These are phyloP conservation scores for Pseudozyma sp. DNA, from an alignment of 1,284 basidiomycete species.

Conservation along the genomic window DNA sequence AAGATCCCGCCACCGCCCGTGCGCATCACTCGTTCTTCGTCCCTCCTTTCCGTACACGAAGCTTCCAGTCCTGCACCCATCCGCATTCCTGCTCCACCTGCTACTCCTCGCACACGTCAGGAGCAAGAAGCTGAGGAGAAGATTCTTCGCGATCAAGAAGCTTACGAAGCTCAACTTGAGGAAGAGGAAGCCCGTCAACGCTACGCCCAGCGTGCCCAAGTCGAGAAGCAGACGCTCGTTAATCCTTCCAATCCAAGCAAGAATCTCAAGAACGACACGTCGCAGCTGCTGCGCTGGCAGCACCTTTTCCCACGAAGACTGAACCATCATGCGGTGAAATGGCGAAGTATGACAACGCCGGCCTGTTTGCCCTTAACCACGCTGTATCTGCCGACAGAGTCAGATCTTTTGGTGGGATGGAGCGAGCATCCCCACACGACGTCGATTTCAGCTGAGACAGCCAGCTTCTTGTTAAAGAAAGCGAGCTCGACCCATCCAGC, in stretches of 20 bases:
- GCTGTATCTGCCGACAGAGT: constrained; percentile 72
- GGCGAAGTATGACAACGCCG: constrained; percentile 78
- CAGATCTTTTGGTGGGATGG: constrained; percentile 63
- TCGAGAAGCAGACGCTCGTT: constrained; percentile 65
- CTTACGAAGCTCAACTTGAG: constrained; percentile 57
- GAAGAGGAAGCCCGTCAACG: constrained; percentile 57
- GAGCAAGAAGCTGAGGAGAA: constrained; percentile 49
- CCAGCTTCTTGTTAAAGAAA: constrained; percentile 65
- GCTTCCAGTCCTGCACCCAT: constrained; percentile 51
- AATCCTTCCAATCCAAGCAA: constrained; percentile 66
- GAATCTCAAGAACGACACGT: constrained; percentile 33
- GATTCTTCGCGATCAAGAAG: constrained; percentile 56
- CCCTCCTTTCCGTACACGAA: constrained; percentile 49
- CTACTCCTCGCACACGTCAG: constrained; percentile 31
- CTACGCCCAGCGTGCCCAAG: constrained; percentile 60
- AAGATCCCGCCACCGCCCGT: constrained; percentile 17
- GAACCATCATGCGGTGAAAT: constrained; percentile 91
- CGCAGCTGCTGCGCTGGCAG: constrained; percentile 74
- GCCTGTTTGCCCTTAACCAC: constrained; percentile 89
- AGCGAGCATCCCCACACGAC: constrained; percentile 67
- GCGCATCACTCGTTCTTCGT: constrained; percentile 32
- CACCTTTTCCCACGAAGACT: constrained; percentile 82
- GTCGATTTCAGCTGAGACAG: constrained; percentile 62
- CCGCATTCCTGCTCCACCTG: constrained; percentile 48
- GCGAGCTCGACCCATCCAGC: constrained; percentile 77